These are phyloP conservation scores for Phaeotremella fagi DNA, from an alignment of 768 basidiomycete species.

Conservation along the genomic window DNA sequence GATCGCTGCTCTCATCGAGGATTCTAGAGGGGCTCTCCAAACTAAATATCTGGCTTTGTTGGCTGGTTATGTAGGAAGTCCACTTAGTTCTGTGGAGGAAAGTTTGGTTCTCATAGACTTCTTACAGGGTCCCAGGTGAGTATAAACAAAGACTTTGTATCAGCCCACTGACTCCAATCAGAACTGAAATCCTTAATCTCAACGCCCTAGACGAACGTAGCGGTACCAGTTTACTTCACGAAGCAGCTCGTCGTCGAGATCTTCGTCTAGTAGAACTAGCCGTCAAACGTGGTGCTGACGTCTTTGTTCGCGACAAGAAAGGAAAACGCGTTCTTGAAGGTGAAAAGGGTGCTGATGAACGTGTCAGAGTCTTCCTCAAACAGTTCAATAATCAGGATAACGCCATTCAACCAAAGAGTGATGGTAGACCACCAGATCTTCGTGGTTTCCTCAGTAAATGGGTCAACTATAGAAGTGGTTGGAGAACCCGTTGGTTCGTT, in stretches of 20 bases:
- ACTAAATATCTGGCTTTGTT: slow-evolving; percentile 65
- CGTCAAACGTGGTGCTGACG: slow-evolving; percentile 78
- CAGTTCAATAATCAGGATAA: slow-evolving; percentile 82
- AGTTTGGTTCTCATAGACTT: slow-evolving; percentile 26
- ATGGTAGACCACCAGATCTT: slow-evolving; percentile 36
- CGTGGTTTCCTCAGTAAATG: slow-evolving; percentile 64
- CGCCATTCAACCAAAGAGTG: slow-evolving; percentile 52
- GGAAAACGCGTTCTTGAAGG: slow-evolving; percentile 65
- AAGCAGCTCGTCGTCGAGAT: slow-evolving; percentile 75
- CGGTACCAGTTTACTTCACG: slow-evolving; percentile 76
- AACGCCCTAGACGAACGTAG: slow-evolving; percentile 73
- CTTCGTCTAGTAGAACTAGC: slow-evolving; percentile 76
- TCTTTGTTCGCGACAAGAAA: slow-evolving; percentile 72
- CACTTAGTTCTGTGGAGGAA: slow-evolving; percentile 50
- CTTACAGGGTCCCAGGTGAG: slow-evolving; percentile 33
- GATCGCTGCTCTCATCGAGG: slow-evolving; percentile 62
- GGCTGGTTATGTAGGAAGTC: slow-evolving; percentile 60
- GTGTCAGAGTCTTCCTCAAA: slow-evolving; percentile 71
- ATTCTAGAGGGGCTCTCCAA: slow-evolving; percentile 63
- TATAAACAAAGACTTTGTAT: slow-evolving; percentile 14
- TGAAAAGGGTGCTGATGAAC: slow-evolving; percentile 65
- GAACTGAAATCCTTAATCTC: slow-evolving; percentile 67
- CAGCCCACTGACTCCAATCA: slow-evolving; percentile 58
- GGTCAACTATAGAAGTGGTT: slow-evolving; percentile 84
- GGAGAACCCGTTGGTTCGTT: slow-evolving; percentile 87